Evolutionary conservation across 2,329 filamentous ascomycete genomes (phyloP).

Genomic region (Trichophyton rubrum): DNA sequence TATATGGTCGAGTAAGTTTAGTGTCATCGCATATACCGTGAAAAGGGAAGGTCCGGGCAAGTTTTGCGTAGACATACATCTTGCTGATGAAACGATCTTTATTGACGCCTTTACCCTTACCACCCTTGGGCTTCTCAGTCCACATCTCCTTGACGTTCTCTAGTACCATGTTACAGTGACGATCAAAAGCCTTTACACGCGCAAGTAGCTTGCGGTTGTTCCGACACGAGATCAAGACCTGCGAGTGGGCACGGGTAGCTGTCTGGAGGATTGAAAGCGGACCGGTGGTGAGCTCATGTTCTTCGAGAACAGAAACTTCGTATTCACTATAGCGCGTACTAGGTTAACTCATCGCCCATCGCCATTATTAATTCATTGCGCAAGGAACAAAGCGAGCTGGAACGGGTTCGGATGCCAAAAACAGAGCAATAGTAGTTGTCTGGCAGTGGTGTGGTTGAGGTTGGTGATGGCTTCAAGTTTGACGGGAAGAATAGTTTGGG

Average conservation of each 20-base stretch:
- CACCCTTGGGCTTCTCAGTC: conserved; percentile 82
- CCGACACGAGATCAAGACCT: conserved; percentile 92
- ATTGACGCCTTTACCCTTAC: conserved; percentile 89
- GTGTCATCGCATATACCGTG: not conserved
- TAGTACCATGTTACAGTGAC: conserved; percentile 98
- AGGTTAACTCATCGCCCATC: conserved; percentile 14
- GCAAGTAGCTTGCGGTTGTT: conserved; percentile 98
- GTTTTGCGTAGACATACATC: conserved; percentile 49
- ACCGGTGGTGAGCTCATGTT: conserved; percentile 67
- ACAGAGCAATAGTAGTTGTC: not conserved
- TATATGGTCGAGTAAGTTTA: conserved; percentile 23
- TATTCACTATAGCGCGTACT: conserved; percentile 53
- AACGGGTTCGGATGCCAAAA: conserved; percentile 13
- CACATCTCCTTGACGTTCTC: conserved; percentile 99
- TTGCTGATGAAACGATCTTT: conserved; percentile 98
- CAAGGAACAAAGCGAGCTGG: conserved; percentile 3
- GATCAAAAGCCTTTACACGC: conserved; percentile 94
- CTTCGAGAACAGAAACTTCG: conserved; percentile 70
- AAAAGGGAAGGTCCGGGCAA: not conserved
- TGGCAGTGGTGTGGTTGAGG: conserved; percentile 1
- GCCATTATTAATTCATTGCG: not conserved
- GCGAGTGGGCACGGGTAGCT: conserved; percentile 83
- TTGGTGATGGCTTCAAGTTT: conserved; percentile 9
- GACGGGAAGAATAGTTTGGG: not conserved
- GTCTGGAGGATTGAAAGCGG: conserved; percentile 92